These are phyloP conservation scores for Diutina sp. DNA, from an alignment of 1,139 yeast species.

Conservation along the genomic window DNA sequence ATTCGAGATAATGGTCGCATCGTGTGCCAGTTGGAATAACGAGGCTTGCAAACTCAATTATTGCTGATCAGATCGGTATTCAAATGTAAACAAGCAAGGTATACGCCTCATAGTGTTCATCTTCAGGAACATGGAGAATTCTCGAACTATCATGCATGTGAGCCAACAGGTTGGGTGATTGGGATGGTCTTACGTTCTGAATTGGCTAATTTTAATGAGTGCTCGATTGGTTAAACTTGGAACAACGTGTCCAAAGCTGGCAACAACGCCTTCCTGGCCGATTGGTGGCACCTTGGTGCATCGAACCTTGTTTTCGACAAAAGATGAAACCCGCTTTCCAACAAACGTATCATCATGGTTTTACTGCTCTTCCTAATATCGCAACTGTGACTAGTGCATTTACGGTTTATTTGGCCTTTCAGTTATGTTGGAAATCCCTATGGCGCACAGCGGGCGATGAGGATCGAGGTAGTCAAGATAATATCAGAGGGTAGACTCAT, in stretches of 20 bases:
- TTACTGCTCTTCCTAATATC: too few species aligned
- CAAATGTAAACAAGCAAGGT: neutral
- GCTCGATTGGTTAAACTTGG: neutral
- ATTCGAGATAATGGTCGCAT: neutral
- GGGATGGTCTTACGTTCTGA: too few species aligned
- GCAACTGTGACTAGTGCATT: too few species aligned
- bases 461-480: neutral
- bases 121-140: neutral
- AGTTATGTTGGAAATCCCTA: neutral
- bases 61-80: neutral
- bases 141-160: neutral
- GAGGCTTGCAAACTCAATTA: neutral
- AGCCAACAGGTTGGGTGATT: too few species aligned
- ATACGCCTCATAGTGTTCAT: neutral
- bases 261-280: neutral
- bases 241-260: neutral
- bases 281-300: neutral
- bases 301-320: neutral
- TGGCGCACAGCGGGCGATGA: neutral
- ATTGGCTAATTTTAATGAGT: too few species aligned
- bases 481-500: neutral
- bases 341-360: too few species aligned
- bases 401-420: neutral
- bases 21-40: neutral
- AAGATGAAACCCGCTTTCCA: neutral